phyloP scores from a whole-genome alignment of 2,329 filamentous ascomycete genomes.

The Sclerotinia subarctica region DNA sequence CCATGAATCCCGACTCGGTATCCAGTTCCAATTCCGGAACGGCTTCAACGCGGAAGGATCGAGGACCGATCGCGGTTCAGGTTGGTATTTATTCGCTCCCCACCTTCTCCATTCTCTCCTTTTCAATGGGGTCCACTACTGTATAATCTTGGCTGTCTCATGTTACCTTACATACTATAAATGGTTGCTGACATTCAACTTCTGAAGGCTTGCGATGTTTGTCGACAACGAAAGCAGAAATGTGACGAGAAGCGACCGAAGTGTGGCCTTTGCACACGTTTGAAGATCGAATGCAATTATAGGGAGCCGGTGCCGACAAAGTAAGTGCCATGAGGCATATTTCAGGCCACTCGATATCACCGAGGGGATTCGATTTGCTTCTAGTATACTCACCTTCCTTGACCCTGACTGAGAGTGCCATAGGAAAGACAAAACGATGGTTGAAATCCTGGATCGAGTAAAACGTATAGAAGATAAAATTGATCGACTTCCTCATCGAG shows the following conservation, averaged over 20 bases:
- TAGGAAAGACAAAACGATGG: conserved; percentile 61
- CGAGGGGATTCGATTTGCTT: conserved; percentile 6
- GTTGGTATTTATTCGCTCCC: neutral
- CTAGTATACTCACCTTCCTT: neutral
- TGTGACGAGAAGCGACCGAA: conserved; percentile 62
- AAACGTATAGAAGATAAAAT: conserved; percentile 55
- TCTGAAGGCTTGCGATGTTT: conserved; percentile 55
- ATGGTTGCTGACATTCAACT: neutral
- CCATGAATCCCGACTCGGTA: neutral
- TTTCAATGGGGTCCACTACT: neutral
- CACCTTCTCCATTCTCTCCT: neutral
- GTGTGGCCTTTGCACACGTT: conserved; percentile 56
- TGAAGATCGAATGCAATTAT: conserved; percentile 58
- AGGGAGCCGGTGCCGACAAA: conserved; percentile 60
- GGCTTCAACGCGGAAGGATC: conserved; percentile 4
- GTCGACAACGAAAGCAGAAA: conserved; percentile 59
- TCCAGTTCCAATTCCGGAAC: conserved; percentile 1
- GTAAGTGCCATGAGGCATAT: conserved; percentile 43
- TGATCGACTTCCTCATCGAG: conserved; percentile 41
- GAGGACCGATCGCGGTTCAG: conserved; percentile 14
- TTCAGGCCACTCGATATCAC: neutral
- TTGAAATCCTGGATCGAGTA: conserved; percentile 57
- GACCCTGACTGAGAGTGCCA: conserved; percentile 22
- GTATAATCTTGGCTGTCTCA: too few species aligned
- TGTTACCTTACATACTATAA: neutral